phyloP scores from a whole-genome alignment of 192 early-diverging fungal genomes.

The Funneliformis geosporum region DNA sequence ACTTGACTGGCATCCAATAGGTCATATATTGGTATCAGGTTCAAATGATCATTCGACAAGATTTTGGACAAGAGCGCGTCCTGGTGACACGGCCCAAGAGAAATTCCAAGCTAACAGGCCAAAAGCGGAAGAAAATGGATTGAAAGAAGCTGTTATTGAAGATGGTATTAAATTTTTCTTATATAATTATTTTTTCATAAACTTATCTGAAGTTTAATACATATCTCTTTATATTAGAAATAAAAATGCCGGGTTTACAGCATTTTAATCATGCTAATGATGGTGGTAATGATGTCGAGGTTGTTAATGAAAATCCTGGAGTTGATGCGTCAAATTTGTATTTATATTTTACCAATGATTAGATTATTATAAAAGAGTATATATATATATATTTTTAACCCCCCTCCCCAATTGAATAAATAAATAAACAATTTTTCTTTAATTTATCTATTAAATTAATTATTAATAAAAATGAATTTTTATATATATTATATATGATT shows the following conservation, averaged over 20 bases:
- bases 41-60: slow-evolving; percentile 96
- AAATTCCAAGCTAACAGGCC: slow-evolving; percentile 58
- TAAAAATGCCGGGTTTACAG: neutral
- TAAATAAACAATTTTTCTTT: too few species aligned
- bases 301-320: neutral
- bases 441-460: too few species aligned
- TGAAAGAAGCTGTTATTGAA: slow-evolving; percentile 35
- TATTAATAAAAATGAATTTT: too few species aligned
- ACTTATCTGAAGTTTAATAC: neutral
- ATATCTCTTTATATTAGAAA: neutral
- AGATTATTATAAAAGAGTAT: too few species aligned
- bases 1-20: slow-evolving; percentile 95
- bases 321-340: neutral
- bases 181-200: neutral
- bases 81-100: slow-evolving; percentile 66
- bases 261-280: neutral
- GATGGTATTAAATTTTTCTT: slow-evolving; percentile 3
- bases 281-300: neutral
- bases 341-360: too few species aligned
- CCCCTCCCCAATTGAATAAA: too few species aligned
- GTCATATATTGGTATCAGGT: slow-evolving; percentile 91
- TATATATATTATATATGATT: too few species aligned
- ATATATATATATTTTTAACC: too few species aligned
- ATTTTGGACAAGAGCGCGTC: slow-evolving; percentile 93
- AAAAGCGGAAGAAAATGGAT: slow-evolving; percentile 48